Evolutionary conservation across 306 rosid species (phyloP).

Genomic region (Prosopis cineraria): DNA sequence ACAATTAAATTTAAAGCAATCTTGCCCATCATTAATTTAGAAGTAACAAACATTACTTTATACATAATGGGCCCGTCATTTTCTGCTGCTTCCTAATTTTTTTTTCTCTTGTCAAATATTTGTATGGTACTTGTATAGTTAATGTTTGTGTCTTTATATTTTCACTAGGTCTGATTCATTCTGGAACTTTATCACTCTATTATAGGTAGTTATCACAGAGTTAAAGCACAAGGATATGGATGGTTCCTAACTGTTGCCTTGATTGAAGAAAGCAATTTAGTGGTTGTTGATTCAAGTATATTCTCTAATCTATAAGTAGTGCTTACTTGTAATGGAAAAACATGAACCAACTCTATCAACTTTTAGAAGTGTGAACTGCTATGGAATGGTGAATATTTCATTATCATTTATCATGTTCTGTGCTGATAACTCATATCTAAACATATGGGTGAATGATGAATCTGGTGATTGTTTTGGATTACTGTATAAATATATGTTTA

Average conservation of each 20-base stretch:
- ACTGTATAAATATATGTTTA: neutral
- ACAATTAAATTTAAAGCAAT: too few relatives aligned
- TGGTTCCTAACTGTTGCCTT: slow-evolving; percentile 97
- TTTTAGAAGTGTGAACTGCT: slow-evolving; percentile 83
- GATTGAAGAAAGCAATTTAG: slow-evolving; percentile 85
- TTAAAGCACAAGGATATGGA: slow-evolving; percentile 98
- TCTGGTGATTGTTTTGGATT: slow-evolving; percentile 18
- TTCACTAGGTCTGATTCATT: slow-evolving; percentile 25
- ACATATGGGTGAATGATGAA: slow-evolving; percentile 8
- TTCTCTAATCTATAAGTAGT: slow-evolving; percentile 95
- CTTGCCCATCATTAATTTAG: too few relatives aligned
- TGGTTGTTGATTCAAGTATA: slow-evolving; percentile 81
- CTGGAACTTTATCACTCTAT: slow-evolving; percentile 24
- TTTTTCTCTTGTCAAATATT: slow-evolving; percentile 7
- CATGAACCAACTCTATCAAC: slow-evolving; percentile 94
- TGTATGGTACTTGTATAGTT: slow-evolving; percentile 2
- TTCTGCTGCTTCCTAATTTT: too few relatives aligned
- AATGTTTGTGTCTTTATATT: slow-evolving; percentile 17
- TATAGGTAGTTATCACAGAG: slow-evolving; percentile 94
- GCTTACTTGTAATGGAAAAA: slow-evolving; percentile 92
- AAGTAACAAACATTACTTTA: too few relatives aligned
- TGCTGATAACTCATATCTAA: slow-evolving; percentile 20
- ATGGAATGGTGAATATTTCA: slow-evolving; percentile 77
- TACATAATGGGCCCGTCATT: too few relatives aligned
- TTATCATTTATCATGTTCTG: slow-evolving; percentile 24